A percentile compares a stretch with the other conserved stretches of the same genome.
Evolutionary conservation across 1,284 basidiomycete genomes (phyloP).

Genomic region (Peniophora sp.): DNA sequence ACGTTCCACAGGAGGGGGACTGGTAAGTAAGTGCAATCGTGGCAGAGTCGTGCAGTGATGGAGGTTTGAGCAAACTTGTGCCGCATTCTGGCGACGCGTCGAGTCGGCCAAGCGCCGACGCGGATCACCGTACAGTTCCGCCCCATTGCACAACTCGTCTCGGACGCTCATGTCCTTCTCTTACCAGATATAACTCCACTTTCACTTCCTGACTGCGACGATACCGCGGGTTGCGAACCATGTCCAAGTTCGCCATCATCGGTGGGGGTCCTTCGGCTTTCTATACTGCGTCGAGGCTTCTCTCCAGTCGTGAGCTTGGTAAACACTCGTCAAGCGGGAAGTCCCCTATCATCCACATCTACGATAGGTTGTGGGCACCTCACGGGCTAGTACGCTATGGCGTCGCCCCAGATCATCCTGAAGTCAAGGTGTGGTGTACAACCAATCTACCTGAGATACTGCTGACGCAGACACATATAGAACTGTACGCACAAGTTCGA

Average conservation of each 20-base stretch:
- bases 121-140: too few species aligned
- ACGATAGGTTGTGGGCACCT: slow-evolving; percentile 89
- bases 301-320: slow-evolving; percentile 19
- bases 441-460: background rate
- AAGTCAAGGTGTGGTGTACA: slow-evolving; percentile 80
- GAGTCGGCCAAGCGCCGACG: too few species aligned
- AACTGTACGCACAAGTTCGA: slow-evolving; percentile 98
- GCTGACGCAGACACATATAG: slow-evolving; percentile 32
- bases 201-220: too few species aligned
- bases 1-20: too few species aligned
- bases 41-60: too few species aligned
- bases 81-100: too few species aligned
- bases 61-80: too few species aligned
- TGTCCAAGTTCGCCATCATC: slow-evolving; percentile 68
- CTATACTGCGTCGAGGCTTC: slow-evolving; percentile 81
- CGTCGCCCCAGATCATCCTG: slow-evolving; percentile 97
- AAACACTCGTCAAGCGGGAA: background rate
- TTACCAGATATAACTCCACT: too few species aligned
- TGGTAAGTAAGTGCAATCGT: too few species aligned
- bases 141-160: too few species aligned
- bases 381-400: slow-evolving; percentile 95
- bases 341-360: slow-evolving; percentile 74
- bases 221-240: too few species aligned
- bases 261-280: slow-evolving; percentile 94
- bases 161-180: too few species aligned